Evolutionary conservation across 2,329 filamentous ascomycete genomes (phyloP).

Genomic region (Thielaviopsis cerberus): DNA sequence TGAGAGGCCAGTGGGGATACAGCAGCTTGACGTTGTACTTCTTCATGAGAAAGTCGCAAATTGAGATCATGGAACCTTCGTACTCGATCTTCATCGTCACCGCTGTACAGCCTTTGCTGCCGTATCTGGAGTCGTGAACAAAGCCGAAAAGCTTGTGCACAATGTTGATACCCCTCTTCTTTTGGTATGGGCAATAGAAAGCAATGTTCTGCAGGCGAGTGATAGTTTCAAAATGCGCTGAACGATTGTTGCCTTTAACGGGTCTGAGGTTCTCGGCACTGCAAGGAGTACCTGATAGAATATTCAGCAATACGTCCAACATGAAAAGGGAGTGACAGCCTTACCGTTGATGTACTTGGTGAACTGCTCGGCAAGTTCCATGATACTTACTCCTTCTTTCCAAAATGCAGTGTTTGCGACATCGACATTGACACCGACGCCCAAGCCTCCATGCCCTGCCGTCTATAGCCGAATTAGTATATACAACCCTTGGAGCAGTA

Average conservation of each 20-base stretch:
- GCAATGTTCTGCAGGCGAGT: conserved; percentile 35
- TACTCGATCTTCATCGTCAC: conserved; percentile 36
- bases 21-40: conserved; percentile 34
- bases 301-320: no score
- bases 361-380: conserved; percentile 16
- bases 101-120: conserved; percentile 28
- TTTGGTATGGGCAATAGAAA: conserved; percentile 36
- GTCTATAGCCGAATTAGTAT: conserved; percentile 4
- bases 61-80: conserved; percentile 26
- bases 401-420: conserved; percentile 87
- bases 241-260: conserved; percentile 14
- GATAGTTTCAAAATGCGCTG: conserved; percentile 36
- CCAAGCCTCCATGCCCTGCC: conserved; percentile 26
- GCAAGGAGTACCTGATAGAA: background rate
- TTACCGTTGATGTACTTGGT: background rate
- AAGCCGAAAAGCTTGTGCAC: conserved; percentile 35
- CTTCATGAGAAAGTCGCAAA: conserved; percentile 37
- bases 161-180: conserved; percentile 24
- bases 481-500: background rate
- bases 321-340: background rate
- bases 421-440: conserved; percentile 71
- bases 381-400: conserved; percentile 26
- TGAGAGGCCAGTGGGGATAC: conserved; percentile 32
- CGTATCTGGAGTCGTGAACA: conserved; percentile 26
- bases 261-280: background rate